A percentile compares a stretch with the other conserved stretches of the same genome.
Evolutionary conservation across 2,329 filamentous ascomycete species (phyloP).

Genomic region (Boeremia lycopersici): DNA sequence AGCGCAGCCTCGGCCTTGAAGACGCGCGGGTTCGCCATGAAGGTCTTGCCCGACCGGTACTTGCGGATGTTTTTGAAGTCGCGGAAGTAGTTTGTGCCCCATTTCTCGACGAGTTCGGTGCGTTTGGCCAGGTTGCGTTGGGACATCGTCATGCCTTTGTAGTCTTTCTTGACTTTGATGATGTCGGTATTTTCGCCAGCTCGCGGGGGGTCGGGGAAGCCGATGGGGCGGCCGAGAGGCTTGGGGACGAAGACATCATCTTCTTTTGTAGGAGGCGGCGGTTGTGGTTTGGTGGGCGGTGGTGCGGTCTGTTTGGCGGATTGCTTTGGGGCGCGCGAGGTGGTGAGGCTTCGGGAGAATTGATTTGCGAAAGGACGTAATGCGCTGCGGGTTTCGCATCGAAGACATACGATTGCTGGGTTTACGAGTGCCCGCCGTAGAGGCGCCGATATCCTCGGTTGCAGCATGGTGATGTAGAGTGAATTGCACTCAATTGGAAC

Average conservation of each 20-base stretch:
- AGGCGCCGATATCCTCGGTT: constrained; percentile 35
- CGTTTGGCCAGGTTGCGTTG: constrained; percentile 71
- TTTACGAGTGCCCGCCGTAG: constrained; percentile 23
- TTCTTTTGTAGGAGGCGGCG: constrained; percentile 23
- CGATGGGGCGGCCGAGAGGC: constrained; percentile 75
- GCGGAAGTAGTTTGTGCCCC: constrained; percentile 89
- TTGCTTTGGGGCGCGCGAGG: constrained; percentile 28
- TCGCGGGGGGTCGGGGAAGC: constrained; percentile 74
- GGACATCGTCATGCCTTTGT: constrained; percentile 39
- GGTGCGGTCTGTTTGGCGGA: constrained; percentile 25
- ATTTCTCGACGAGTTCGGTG: constrained; percentile 75
- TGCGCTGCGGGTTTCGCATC: constrained; percentile 21
- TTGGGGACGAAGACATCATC: constrained; percentile 56
- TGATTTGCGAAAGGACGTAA: constrained; percentile 19
- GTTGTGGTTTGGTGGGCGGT: constrained; percentile 1
- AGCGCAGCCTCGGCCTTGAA: constrained; percentile 83
- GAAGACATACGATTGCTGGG: constrained; percentile 22
- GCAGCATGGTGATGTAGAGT: constrained; percentile 34
- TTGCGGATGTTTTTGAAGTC: constrained; percentile 85
- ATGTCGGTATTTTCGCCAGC: constrained; percentile 82
- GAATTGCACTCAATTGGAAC: constrained; percentile 6
- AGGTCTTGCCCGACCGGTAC: constrained; percentile 86
- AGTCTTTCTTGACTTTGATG: constrained; percentile 56
- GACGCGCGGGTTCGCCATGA: constrained; percentile 80
- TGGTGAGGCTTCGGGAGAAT: constrained; percentile 32